phyloP scores from a whole-genome alignment of 2,329 filamentous ascomycete species.

The Coniochaeta sp. region DNA sequence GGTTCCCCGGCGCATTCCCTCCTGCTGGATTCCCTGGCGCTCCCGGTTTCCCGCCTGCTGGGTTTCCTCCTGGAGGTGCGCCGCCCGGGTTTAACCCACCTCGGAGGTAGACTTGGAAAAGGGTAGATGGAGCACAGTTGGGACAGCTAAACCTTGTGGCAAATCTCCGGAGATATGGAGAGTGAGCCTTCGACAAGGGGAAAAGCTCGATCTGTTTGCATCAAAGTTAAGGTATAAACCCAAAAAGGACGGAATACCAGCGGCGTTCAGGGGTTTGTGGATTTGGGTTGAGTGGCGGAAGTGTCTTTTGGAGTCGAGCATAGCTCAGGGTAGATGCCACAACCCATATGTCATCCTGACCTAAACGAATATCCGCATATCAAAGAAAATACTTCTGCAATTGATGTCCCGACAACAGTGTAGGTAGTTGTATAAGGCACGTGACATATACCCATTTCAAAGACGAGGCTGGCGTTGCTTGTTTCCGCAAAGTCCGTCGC shows the following conservation, averaged over 20 bases:
- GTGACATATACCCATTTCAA: background rate
- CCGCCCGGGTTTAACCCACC: constrained; percentile 71
- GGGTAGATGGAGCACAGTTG: background rate
- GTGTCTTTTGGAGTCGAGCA: background rate
- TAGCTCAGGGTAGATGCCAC: background rate
- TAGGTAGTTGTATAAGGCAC: background rate
- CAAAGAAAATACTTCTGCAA: background rate
- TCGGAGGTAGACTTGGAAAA: constrained; percentile 37
- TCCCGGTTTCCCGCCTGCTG: constrained; percentile 35
- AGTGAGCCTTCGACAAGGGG: background rate
- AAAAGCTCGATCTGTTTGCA: background rate
- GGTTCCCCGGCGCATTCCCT: constrained; percentile 41
- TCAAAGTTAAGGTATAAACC: background rate
- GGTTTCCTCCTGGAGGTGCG: constrained; percentile 45
- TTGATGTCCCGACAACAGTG: no score
- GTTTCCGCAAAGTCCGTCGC: background rate
- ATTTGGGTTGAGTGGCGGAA: background rate
- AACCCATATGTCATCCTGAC: background rate
- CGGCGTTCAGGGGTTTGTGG: background rate
- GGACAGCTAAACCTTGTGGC: background rate
- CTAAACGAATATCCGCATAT: background rate
- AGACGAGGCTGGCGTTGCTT: background rate
- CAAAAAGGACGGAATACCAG: constrained; percentile 3
- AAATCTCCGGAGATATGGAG: background rate
- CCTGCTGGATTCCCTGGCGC: constrained; percentile 29